Conservation (phyloP, 768 basidiomycete genomes). For the Mycena latifolia region DNA sequence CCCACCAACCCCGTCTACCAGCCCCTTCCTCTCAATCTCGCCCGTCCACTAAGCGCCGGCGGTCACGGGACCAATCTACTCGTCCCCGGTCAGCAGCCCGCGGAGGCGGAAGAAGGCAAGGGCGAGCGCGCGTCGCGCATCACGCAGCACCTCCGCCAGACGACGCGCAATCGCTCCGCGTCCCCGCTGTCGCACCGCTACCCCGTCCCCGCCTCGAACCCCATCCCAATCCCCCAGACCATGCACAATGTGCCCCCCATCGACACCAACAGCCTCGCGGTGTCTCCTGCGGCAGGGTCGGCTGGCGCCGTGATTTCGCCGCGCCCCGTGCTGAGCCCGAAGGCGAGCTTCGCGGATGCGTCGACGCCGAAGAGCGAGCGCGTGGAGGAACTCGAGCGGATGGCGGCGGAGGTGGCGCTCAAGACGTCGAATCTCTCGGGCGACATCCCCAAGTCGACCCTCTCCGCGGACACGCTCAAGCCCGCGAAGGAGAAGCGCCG, state of each 20-base stretch:
- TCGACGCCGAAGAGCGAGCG: slow-evolving; percentile 63
- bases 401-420: slow-evolving; percentile 71
- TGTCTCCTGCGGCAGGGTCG: slow-evolving; percentile 40
- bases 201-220: slow-evolving; percentile 48
- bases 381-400: slow-evolving; percentile 79
- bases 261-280: slow-evolving; percentile 37
- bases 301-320: slow-evolving; percentile 69
- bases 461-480: slow-evolving; percentile 3
- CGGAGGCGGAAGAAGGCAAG: slow-evolving; percentile 64
- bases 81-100: slow-evolving; percentile 33
- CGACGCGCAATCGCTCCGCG: slow-evolving; percentile 69
- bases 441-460: slow-evolving; percentile 48
- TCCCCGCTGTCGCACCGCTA: slow-evolving; percentile 73
- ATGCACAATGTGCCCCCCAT: slow-evolving; percentile 4
- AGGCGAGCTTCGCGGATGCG: slow-evolving; percentile 52
- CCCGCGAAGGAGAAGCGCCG: slow-evolving; percentile 23
- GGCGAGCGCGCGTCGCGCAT: slow-evolving; percentile 71
- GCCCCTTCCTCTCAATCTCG: slow-evolving; percentile 32
- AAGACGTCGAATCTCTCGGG: slow-evolving; percentile 51
- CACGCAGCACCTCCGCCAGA: slow-evolving; percentile 67
- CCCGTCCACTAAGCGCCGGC: slow-evolving; percentile 45
- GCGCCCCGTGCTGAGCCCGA: slow-evolving; percentile 77
- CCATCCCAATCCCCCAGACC: slow-evolving; percentile 30
- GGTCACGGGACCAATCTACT: slow-evolving; percentile 31
- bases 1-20: slow-evolving; percentile 34